These are phyloP conservation scores for Lycium barbarum DNA, from an alignment of 257 asterid species.

Conservation along the genomic window DNA sequence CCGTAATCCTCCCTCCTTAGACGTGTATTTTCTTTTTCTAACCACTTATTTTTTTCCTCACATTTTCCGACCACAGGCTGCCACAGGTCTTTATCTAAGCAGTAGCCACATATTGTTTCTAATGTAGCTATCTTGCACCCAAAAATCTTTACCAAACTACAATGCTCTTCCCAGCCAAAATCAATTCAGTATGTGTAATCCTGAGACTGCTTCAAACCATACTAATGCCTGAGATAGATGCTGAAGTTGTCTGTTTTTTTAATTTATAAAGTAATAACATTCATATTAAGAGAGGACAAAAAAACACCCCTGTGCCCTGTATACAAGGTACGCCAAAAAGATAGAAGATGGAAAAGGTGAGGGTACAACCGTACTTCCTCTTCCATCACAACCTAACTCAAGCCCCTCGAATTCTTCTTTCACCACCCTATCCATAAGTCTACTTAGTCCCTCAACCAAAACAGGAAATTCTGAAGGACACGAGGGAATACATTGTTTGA, in stretches of 20 bases:
- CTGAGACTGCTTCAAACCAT: conserved; percentile 9
- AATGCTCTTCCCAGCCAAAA: no score
- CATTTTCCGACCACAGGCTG: not conserved
- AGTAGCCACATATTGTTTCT: not conserved
- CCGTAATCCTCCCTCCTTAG: not conserved
- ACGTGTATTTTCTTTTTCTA: not conserved
- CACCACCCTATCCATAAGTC: not conserved
- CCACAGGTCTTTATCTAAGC: not conserved
- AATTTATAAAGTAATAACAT: not conserved
- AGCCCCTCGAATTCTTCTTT: not conserved
- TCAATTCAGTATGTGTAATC: not conserved
- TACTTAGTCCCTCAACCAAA: not conserved
- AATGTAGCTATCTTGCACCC: not conserved
- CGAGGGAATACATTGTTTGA: not conserved
- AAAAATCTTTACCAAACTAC: not conserved
- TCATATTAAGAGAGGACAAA: not conserved
- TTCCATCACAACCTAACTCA: not conserved
- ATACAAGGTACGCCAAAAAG: not conserved
- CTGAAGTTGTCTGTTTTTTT: not conserved
- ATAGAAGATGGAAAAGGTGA: not conserved
- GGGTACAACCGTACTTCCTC: not conserved
- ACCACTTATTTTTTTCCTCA: no score
- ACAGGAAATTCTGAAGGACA: not conserved
- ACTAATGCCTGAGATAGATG: not conserved
- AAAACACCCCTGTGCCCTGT: no score